Conservation (phyloP, 192 early-diverging fungal species). For the Rhizophagus sp. region DNA sequence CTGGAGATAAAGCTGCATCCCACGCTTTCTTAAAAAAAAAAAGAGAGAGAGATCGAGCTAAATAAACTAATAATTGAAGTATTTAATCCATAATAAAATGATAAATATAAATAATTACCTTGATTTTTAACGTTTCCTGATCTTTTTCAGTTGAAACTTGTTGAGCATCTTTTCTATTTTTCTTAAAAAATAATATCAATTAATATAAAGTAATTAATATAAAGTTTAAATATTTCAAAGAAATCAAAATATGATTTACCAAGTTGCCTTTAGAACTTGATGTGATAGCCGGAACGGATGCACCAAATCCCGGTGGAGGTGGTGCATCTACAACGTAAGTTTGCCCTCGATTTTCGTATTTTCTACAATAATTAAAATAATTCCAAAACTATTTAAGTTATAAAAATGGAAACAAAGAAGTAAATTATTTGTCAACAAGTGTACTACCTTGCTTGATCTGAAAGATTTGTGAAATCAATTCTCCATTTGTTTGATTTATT, state of each 20-base stretch:
- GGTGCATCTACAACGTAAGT: background rate
- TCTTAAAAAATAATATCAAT: background rate
- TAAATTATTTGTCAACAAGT: background rate
- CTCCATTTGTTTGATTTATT: constrained; percentile 32
- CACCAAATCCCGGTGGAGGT: constrained; percentile 11
- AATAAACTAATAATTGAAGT: background rate
- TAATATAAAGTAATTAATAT: background rate
- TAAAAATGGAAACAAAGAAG: background rate
- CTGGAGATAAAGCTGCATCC: constrained; percentile 88
- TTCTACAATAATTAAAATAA: background rate
- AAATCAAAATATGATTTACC: background rate
- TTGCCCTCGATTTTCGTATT: constrained; percentile 7
- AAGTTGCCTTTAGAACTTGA: constrained; percentile 3
- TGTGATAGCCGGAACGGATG: background rate
- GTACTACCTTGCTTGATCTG: constrained; percentile 22
- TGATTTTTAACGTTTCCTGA: constrained; percentile 25
- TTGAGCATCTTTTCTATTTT: constrained; percentile 12
- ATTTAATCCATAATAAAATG: background rate
- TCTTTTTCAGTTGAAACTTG: background rate
- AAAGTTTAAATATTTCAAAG: background rate
- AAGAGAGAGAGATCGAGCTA: background rate
- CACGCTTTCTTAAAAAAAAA: constrained; percentile 81
- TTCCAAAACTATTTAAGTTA: background rate
- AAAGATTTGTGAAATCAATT: constrained; percentile 28
- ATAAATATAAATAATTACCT: background rate